Conservation (phyloP, 257 asterid species). For the Scutellaria minor region DNA sequence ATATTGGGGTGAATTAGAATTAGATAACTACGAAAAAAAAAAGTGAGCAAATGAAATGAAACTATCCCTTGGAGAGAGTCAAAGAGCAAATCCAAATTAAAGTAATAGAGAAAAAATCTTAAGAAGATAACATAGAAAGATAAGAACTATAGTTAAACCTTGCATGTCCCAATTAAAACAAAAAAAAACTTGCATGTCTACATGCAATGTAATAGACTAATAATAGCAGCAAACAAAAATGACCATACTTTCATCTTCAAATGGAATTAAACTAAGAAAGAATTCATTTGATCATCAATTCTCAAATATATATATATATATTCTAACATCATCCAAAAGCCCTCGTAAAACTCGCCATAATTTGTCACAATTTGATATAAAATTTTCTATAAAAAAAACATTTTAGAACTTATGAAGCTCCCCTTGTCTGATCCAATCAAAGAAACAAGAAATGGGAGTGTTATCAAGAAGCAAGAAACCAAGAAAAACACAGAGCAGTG, state of each 20-base stretch:
- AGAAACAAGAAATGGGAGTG: conserved; percentile 18
- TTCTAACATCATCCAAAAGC: not conserved
- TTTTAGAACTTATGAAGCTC: not conserved
- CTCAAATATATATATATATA: not conserved
- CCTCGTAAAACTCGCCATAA: conserved; percentile 13
- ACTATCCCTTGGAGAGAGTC: conserved; percentile 6
- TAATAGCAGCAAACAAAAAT: conserved; percentile 17
- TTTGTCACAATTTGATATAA: conserved; percentile 26
- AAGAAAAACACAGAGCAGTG: conserved; percentile 34
- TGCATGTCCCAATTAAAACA: not conserved
- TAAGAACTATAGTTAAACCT: not conserved
- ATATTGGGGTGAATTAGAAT: too few species aligned
- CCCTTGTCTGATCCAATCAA: conserved; percentile 28
- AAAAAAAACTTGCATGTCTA: not conserved
- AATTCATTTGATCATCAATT: not conserved
- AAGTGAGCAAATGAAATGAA: not conserved
- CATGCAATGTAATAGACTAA: not conserved
- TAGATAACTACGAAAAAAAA: not conserved
- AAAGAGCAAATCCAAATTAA: conserved; percentile 24
- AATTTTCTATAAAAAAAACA: not conserved
- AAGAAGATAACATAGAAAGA: conserved; percentile 12
- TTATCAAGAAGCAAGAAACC: conserved; percentile 29
- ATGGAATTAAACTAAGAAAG: conserved; percentile 22
- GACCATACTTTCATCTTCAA: conserved; percentile 14
- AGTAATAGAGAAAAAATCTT: not conserved